Base-by-base conservation (phyloP, 768 basidiomycete species). In the Lactarius trivialis region DNA sequence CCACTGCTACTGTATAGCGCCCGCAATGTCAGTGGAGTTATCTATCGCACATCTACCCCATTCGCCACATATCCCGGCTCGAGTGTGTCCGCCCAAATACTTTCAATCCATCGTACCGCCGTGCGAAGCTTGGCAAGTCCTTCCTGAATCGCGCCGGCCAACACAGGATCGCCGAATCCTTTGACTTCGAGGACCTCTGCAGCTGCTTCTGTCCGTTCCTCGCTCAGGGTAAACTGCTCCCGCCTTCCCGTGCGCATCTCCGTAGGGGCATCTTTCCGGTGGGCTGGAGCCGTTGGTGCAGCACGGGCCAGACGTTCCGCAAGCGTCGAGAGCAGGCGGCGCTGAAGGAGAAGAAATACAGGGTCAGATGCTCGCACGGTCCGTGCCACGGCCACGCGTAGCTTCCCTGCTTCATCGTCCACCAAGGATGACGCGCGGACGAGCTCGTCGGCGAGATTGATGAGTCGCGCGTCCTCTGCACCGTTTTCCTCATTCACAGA, bases 371-470 rank as follows among this genome's bases (percentile, higher is more conserved):
- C 76, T 51, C 79, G 80, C 52, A 91, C 74, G 4, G 84, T 86
- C 41, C 85, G 81, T 59, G 83, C 79, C 8, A 89, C 86, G 2
- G 84, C 81, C 4, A 77, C 76, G 24, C 86, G 85, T 24, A 91
- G 72, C 39, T 70, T 72, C 7, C 61, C 65, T 66, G 88, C 86
- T 62, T 83, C 82, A 2, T 77, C 76, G 45, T 73, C 68, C 21
- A 75, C 55, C 2, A 67, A 69, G 32, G 73, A 72, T 33, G 79
- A 79, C 6, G 82, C 82, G 26, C 80, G 83, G 33, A 89, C 70
- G 50, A 90, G 83, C 69, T 91, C 89, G 68, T 90, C 89, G 0
- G 85, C 86, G 28, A 91, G 80, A 70, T 90, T 84, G 51, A 84
- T 70, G 39, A 89, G 70, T 68, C 85, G 87, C 19, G 84, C 85